phyloP scores from a whole-genome alignment of 2,329 filamentous ascomycete species.

The Parasarocladium wereldwijsianum region DNA sequence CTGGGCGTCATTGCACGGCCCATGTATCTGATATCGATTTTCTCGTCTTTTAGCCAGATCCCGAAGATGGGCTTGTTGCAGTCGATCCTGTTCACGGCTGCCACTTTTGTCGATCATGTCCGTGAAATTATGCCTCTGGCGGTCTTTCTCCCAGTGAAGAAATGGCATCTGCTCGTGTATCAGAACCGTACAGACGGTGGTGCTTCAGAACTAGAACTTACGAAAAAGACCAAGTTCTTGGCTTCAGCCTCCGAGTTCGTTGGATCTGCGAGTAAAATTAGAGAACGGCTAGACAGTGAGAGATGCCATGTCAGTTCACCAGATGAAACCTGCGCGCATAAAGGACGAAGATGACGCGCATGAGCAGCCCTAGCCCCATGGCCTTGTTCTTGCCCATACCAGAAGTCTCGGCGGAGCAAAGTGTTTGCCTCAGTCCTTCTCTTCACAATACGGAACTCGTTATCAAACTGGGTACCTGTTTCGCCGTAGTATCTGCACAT shows the following conservation, averaged over 20 bases:
- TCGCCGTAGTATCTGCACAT: constrained; percentile 16
- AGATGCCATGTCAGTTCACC: constrained; percentile 8
- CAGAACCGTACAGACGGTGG: background rate
- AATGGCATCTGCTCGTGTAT: constrained; percentile 19
- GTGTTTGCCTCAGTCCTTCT: constrained; percentile 9
- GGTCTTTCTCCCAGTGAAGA: constrained; percentile 25
- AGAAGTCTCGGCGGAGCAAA: constrained; percentile 16
- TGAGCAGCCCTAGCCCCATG: constrained; percentile 12
- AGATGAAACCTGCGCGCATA: constrained; percentile 17
- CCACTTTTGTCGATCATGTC: constrained; percentile 10
- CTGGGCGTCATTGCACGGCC: constrained; percentile 1
- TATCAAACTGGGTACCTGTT: constrained; percentile 5
- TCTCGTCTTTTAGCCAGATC: background rate
- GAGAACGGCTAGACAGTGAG: background rate
- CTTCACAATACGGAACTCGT: background rate
- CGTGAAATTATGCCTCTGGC: constrained; percentile 14
- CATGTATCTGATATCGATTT: background rate
- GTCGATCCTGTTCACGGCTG: background rate
- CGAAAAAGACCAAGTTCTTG: constrained; percentile 16
- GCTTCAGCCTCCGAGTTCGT: background rate
- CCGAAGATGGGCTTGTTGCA: too few relatives aligned
- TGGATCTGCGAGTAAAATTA: too few relatives aligned
- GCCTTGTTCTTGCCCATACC: constrained; percentile 19
- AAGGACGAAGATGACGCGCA: constrained; percentile 19
- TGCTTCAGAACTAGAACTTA: constrained; percentile 8